Evolutionary conservation across 169 alveolate species (phyloP), one percentile per base, ranked within the genome.

Genomic region (Cryptosporidium andersoni): DNA sequence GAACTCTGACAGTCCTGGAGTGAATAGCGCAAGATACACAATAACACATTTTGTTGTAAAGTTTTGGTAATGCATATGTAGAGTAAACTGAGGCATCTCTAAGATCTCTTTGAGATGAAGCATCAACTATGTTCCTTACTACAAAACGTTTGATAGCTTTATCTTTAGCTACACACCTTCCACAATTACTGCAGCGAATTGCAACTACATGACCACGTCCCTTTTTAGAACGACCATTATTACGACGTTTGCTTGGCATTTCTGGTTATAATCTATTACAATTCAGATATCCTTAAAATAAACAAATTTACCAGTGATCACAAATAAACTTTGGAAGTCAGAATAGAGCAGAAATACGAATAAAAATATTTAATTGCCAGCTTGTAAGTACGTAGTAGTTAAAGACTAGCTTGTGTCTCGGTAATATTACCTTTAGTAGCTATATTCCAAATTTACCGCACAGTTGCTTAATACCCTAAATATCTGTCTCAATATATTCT

Each of bases 21-120:
- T 98, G 99, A 91, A 98, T 98, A 52, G 99, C 99, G 90, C 99
- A 98, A 64, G 99, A 96, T 40, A 98, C 97, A 95, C 99, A 98
- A 92, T 98, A 98, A 88, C 96, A 95, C 94, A 95, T 98, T 94
- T 98, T 98, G 90, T 96, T 96, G 96, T 96, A 98, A 91, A 98
- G 94, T 93, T 97, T 97, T 16, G 82, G 89, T 45, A 65, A 65
- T 42, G 89, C 80, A 53, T 82, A 80, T 47, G 85, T 89, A 12
- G 95, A 90, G 91, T 94, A 96, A 80, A 96, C 98, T 40, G 98
- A 96, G 62, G 97, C 96, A 82, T 96, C 99, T 90, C 94, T 95
- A 89, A 98, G 95, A 94, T 98, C 99, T 88, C 99, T 94, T 94
- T 95, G 97, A 62, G 99, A 97, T 60, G 99, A 95, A 37, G 97